Evolutionary conservation across 2,329 filamentous ascomycete genomes (phyloP).

Genomic region (Fusarium ambrosium): DNA sequence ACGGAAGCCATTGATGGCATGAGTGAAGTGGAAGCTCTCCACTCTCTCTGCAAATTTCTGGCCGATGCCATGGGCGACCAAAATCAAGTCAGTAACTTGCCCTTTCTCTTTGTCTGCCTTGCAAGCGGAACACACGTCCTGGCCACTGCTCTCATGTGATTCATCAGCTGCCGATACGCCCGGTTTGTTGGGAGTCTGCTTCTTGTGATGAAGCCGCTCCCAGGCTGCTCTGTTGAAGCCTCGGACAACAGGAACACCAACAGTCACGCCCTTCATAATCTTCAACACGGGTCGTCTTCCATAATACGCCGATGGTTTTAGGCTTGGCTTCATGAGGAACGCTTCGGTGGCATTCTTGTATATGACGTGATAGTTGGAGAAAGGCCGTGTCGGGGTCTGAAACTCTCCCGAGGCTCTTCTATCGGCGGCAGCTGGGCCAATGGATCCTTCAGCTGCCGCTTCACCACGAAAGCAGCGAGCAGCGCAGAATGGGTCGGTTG

Average conservation of each 20-base stretch:
- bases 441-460: conserved; percentile 67
- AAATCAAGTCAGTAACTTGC: conserved; percentile 86
- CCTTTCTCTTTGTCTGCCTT: conserved; percentile 72
- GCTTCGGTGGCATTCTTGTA: conserved; percentile 84
- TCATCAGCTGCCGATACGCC: conserved; percentile 48
- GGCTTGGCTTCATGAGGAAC: conserved; percentile 86
- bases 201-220: conserved; percentile 76
- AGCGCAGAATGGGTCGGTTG: conserved; percentile 70
- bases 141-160: conserved; percentile 46
- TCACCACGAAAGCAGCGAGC: conserved; percentile 71
- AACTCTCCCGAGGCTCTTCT: conserved; percentile 54
- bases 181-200: conserved; percentile 49
- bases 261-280: conserved; percentile 84
- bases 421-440: conserved; percentile 51
- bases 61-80: conserved; percentile 95
- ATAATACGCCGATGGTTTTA: conserved; percentile 88
- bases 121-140: conserved; percentile 68
- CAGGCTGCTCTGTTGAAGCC: conserved; percentile 86
- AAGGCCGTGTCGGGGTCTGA: conserved; percentile 66
- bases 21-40: conserved; percentile 97
- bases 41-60: conserved; percentile 96
- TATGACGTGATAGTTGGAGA: conserved; percentile 84
- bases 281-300: conserved; percentile 84
- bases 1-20: conserved; percentile 92
- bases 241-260: conserved; percentile 89